Evolutionary conservation across 768 basidiomycete species (phyloP).

Genomic region (Tricholomella constricta): DNA sequence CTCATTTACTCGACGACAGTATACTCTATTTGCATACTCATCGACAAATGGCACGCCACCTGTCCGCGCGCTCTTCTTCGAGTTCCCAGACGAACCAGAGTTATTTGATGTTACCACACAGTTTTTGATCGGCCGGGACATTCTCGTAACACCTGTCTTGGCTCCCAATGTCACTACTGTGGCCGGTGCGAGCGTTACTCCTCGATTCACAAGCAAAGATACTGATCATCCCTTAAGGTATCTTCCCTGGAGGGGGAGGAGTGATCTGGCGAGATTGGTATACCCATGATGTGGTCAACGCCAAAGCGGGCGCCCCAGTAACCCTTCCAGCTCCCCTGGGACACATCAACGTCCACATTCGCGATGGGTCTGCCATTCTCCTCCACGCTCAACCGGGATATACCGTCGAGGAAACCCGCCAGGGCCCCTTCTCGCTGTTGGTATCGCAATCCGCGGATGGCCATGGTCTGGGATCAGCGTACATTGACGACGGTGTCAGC

Average conservation of each 20-base stretch:
- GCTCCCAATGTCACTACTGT: slow-evolving; percentile 68
- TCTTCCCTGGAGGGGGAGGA: slow-evolving; percentile 62
- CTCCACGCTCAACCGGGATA: slow-evolving; percentile 64
- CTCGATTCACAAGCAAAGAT: neutral
- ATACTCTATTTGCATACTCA: slow-evolving; percentile 71
- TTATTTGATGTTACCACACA: slow-evolving; percentile 64
- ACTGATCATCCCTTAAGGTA: slow-evolving; percentile 37
- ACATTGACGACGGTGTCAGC: slow-evolving; percentile 72
- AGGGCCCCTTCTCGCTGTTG: slow-evolving; percentile 63
- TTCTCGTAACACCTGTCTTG: slow-evolving; percentile 78
- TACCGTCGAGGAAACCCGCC: slow-evolving; percentile 66
- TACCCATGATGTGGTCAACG: slow-evolving; percentile 57
- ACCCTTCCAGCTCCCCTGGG: slow-evolving; percentile 68
- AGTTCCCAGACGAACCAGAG: slow-evolving; percentile 73
- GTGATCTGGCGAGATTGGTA: slow-evolving; percentile 76
- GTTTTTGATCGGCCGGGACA: slow-evolving; percentile 69
- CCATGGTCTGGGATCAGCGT: slow-evolving; percentile 58
- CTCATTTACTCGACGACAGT: slow-evolving; percentile 39
- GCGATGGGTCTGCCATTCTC: slow-evolving; percentile 67
- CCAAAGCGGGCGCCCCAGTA: slow-evolving; percentile 39
- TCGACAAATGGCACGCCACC: slow-evolving; percentile 68
- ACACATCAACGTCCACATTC: slow-evolving; percentile 76
- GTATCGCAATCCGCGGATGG: slow-evolving; percentile 52
- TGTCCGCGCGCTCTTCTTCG: slow-evolving; percentile 74
- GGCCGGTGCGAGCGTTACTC: slow-evolving; percentile 43